phyloP scores from a whole-genome alignment of 1,139 yeast species.

The Saccharomycopsis crataegensis region DNA sequence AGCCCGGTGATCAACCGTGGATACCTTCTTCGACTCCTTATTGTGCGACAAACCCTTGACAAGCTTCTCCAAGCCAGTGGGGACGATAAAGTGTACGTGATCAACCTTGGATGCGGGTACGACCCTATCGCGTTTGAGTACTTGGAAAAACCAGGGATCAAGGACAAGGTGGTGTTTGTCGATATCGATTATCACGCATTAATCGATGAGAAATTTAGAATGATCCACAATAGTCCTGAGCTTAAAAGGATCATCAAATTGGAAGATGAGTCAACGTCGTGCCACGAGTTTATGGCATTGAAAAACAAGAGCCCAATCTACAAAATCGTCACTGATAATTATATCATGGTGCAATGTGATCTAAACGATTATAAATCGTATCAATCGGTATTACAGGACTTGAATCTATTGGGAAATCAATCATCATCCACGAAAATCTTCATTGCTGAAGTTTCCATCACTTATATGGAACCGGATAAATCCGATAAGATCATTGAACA shows the following conservation, averaged over 20 bases:
- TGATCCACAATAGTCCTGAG: conserved; percentile 41
- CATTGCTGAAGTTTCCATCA: conserved; percentile 77
- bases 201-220: conserved; percentile 42
- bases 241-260: conserved; percentile 41
- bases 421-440: conserved; percentile 37
- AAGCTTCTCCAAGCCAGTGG: conserved; percentile 32
- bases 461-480: conserved; percentile 63
- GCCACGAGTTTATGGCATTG: not conserved
- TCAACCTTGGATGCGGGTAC: conserved; percentile 78
- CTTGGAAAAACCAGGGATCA: conserved; percentile 28
- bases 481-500: conserved; percentile 62
- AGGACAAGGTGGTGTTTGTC: conserved; percentile 37
- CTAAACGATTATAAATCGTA: conserved; percentile 38
- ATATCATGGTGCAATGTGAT: conserved; percentile 67
- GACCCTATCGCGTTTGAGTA: conserved; percentile 73
- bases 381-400: not conserved
- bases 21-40: conserved; percentile 75
- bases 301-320: conserved; percentile 6
- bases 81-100: conserved; percentile 27
- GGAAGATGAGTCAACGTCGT: conserved; percentile 7
- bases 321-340: conserved; percentile 38
- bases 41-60: conserved; percentile 48
- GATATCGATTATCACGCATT: conserved; percentile 77
- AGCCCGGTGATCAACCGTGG: conserved; percentile 82
- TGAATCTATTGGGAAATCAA: not conserved